Base-by-base conservation (phyloP, 164 flowering plant genomes). In the Piper betle region DNA sequence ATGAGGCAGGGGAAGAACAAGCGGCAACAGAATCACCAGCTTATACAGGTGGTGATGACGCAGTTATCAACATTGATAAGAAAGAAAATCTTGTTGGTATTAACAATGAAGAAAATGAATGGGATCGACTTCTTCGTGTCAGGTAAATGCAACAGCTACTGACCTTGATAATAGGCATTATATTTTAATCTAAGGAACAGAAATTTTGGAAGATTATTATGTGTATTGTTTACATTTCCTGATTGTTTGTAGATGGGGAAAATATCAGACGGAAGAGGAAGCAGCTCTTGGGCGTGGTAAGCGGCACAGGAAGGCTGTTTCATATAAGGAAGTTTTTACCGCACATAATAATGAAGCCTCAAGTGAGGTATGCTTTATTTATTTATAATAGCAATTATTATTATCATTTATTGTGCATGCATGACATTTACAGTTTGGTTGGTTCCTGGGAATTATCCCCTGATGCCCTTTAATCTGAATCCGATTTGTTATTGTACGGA, bases 221-320 rank as follows among this genome's bases (percentile, higher is more conserved):
- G 2, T 10, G 10, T 46, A 37, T 6, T 15, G 39, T 57, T 25
- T 25, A 25, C 33, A 25, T 25, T n/a, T 25, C 54, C 8, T 37
- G 4, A 66, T 73, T 67, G 54, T 39, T 64, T 62, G 15, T 74
- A 94, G 99, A 71, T 94, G 99, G 99, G 96, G 88, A 77, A 91
- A 78, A 61, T 84, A 84, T 78, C 96, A 87, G 66, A 85, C 25
- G 69, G 97, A 94, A 74, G 97, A 87, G 78, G 96, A 88, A 82
- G 99, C 99, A 63, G 82, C 87, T 74, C 96, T 94, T 79, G 99
- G 99, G 66, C 79, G 99, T 55, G 99, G 99, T 58, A 94, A 94
- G 75, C 95, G 99, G 62, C 82, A 67, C 64, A 79, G 97, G 53
- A 94, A 91, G 81, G 85, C 96, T 67, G 87, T 94, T 71, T 91